Base-by-base conservation (phyloP, 257 asterid species). In the Gentiana straminea region DNA sequence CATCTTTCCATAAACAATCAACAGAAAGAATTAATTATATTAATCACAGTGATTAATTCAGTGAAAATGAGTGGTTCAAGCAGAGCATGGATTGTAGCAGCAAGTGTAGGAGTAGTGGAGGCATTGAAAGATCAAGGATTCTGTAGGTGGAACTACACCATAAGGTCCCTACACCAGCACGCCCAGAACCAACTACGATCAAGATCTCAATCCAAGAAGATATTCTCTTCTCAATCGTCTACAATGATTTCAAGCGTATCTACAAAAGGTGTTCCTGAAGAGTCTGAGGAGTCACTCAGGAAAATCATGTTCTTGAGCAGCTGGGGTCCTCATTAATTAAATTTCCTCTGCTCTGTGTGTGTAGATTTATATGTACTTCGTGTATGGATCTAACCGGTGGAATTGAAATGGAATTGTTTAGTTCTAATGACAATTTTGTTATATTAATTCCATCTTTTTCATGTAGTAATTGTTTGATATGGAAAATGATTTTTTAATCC, bases 291-390 rank as follows among this genome's bases (percentile, higher is more conserved):
- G 3, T 67, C 77, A 8, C 50, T 71, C 1, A 62, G 73, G 34
- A 71, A 71, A 60, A 54, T 70, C 35, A 64, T 70, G 71, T 57
- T 51, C 51, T 65, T 65, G 72, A 71, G 69, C 54, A 65, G 66
- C 13, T 71, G 76, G 76, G 69, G 76, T 52, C 76, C 72, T 4
- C 37, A 65, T 51, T 70, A 55, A 1, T 5, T 35, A 12, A 9
- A 2, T 33, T 4, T 1, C 7, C 13, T 51, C n/a, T 10, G 24
- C 24, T 24, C 24, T 24, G 24, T 24, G 24, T 24, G 24, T 24
- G 0, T 24, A 24, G 24, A 0, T 24, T 24, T 24, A n/a, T n/a
- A 24, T 24, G 0, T 24, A 24, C 1, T 24, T 24, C 24, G 1
- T 24, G 24, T 24, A 24, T 24, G 24, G 24, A 24, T 24, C 24